phyloP scores from a whole-genome alignment of 352 stramenopile genomes.

The Thalassiosira mediterranea region DNA sequence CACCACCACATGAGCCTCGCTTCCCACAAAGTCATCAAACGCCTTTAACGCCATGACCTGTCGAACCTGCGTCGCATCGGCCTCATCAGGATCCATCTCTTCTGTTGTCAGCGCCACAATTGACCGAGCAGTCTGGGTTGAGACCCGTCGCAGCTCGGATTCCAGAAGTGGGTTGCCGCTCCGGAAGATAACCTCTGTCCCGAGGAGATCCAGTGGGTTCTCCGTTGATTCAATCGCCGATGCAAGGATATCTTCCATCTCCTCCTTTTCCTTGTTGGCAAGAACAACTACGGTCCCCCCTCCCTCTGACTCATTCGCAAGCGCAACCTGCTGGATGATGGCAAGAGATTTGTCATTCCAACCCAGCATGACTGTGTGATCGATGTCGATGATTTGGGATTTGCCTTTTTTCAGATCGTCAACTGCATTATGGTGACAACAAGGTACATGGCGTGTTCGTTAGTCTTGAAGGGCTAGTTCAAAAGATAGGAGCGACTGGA shows the following conservation, averaged over 20 bases:
- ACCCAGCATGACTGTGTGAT: conserved; percentile 88
- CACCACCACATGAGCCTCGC: conserved; percentile 83
- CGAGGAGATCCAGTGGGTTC: conserved; percentile 76
- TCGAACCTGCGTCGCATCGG: conserved; percentile 85
- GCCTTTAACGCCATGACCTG: conserved; percentile 87
- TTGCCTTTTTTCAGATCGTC: conserved; percentile 89
- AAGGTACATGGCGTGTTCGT: too few relatives aligned
- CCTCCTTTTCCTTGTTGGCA: conserved; percentile 85
- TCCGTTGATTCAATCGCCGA: conserved; percentile 67
- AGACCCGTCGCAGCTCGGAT: conserved; percentile 87
- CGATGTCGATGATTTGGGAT: conserved; percentile 85
- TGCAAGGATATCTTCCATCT: conserved; percentile 82
- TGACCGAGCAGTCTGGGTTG: conserved; percentile 82
- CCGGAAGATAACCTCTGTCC: conserved; percentile 87
- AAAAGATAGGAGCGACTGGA: too few relatives aligned
- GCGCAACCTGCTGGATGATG: conserved; percentile 87
- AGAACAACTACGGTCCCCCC: conserved; percentile 87
- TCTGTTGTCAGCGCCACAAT: conserved; percentile 88
- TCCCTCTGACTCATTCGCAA: conserved; percentile 88
- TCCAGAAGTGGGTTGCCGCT: conserved; percentile 86
- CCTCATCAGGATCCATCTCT: conserved; percentile 85
- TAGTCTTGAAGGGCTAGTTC: too few relatives aligned
- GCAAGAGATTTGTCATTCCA: conserved; percentile 89
- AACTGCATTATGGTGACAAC: too few relatives aligned
- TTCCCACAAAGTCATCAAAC: conserved; percentile 56